Evolutionary conservation across 2,329 filamentous ascomycete genomes (phyloP).

Genomic region (Penicillium verrucosum): DNA sequence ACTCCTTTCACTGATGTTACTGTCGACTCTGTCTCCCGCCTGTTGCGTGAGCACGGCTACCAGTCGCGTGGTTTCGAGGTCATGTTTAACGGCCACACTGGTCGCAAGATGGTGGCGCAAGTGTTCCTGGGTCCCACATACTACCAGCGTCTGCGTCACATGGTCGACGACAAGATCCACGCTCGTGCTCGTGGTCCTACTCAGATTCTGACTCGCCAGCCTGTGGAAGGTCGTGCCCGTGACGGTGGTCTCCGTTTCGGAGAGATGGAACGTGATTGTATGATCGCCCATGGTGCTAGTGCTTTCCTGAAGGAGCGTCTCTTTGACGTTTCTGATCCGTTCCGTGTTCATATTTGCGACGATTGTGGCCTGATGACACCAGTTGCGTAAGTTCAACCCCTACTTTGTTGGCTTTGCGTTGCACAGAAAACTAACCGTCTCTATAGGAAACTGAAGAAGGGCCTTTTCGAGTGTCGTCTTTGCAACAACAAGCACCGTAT

Average conservation of each 20-base stretch:
- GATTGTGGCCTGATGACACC: conserved; percentile 99
- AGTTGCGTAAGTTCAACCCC: conserved; percentile 75
- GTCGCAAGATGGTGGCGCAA: conserved; percentile 86
- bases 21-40: conserved; percentile 83
- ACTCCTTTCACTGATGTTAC: conserved; percentile 98
- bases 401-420: not conserved
- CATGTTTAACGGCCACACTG: conserved; percentile 98
- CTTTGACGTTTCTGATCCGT: conserved; percentile 96
- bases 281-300: conserved; percentile 99
- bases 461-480: conserved; percentile 91
- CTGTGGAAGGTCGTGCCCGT: conserved; percentile 94
- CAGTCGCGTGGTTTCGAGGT: conserved; percentile 96
- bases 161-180: conserved; percentile 99
- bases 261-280: conserved; percentile 99
- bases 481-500: conserved; percentile 99
- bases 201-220: conserved; percentile 95
- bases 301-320: conserved; percentile 96
- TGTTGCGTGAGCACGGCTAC: conserved; percentile 86
- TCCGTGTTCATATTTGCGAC: conserved; percentile 96
- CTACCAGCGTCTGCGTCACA: conserved; percentile 96
- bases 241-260: conserved; percentile 98
- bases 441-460: conserved; percentile 81
- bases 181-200: conserved; percentile 95
- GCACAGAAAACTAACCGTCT: conserved; percentile 9
- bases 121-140: conserved; percentile 98